These are phyloP conservation scores for Kwoniella sp. DNA, from an alignment of 768 basidiomycete species.

Conservation along the genomic window DNA sequence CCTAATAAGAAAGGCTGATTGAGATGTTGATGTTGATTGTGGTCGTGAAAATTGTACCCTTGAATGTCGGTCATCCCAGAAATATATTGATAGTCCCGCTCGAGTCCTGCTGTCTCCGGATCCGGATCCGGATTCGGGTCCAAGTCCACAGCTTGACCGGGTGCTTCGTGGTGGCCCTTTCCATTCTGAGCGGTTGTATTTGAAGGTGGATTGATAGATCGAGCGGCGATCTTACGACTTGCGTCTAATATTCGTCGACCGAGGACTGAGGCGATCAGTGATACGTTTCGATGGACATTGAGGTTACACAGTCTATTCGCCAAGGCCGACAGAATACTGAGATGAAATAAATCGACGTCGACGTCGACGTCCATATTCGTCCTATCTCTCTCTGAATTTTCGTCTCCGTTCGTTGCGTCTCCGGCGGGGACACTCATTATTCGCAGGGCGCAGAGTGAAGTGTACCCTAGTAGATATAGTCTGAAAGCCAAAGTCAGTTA, in stretches of 20 bases:
- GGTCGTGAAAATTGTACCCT: background rate
- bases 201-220: background rate
- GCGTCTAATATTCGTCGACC: conserved; percentile 16
- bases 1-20: background rate
- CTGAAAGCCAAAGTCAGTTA: background rate
- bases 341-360: conserved; percentile 12
- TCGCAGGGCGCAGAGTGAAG: conserved; percentile 13
- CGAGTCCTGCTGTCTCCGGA: no score
- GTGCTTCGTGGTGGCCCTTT: no score
- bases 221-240: conserved; percentile 8
- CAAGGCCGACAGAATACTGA: conserved; percentile 16
- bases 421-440: conserved; percentile 9
- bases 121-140: no score
- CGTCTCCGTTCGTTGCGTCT: background rate
- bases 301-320: conserved; percentile 9
- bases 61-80: background rate
- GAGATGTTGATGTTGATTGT: background rate
- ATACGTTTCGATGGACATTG: conserved; percentile 17
- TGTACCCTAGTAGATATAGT: conserved; percentile 15
- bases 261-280: conserved; percentile 18
- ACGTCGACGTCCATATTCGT: conserved; percentile 14
- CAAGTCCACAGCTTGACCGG: no score
- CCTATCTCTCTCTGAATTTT: background rate
- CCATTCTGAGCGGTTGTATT: no score
- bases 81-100: no score